Percentiles rank a stretch among this genome's conserved stretches.
phyloP scores from a whole-genome alignment of 768 basidiomycete genomes.

The Pleurotus djamor region DNA sequence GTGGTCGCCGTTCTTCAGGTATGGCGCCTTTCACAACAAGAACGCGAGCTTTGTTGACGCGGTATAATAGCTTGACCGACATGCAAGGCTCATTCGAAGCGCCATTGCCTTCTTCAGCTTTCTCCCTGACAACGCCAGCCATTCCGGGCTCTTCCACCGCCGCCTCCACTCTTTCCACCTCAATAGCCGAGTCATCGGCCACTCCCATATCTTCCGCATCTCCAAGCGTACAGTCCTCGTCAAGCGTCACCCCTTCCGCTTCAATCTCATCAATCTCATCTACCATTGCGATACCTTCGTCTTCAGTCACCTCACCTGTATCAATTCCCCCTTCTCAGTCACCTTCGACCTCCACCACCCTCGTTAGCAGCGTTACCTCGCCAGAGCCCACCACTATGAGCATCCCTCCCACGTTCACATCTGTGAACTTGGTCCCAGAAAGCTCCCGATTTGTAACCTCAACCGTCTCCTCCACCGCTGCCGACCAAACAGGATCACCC shows the following conservation, averaged over 20 bases:
- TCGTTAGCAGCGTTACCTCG: neutral
- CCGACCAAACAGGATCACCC: neutral
- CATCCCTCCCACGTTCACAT: neutral
- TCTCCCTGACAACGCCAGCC: constrained; percentile 35
- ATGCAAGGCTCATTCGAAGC: constrained; percentile 60
- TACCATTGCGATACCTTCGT: neutral
- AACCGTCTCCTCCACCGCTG: neutral
- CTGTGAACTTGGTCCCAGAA: neutral
- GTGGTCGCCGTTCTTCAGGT: constrained; percentile 61
- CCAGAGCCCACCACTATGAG: neutral
- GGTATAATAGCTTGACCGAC: constrained; percentile 40
- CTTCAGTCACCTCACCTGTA: neutral
- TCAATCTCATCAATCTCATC: neutral
- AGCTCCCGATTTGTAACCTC: neutral
- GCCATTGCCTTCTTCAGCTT: constrained; percentile 48
- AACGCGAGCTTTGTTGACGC: no score
- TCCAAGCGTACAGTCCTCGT: neutral
- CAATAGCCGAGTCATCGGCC: constrained; percentile 14
- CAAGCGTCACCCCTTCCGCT: neutral
- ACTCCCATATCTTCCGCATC: constrained; percentile 11
- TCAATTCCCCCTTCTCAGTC: neutral
- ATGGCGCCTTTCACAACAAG: constrained; percentile 11
- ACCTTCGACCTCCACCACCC: neutral
- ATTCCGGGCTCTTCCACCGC: constrained; percentile 37
- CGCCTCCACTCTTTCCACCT: constrained; percentile 24